Conservation (phyloP, 2,329 filamentous ascomycete species). For the Diaporthe aspalathi region DNA sequence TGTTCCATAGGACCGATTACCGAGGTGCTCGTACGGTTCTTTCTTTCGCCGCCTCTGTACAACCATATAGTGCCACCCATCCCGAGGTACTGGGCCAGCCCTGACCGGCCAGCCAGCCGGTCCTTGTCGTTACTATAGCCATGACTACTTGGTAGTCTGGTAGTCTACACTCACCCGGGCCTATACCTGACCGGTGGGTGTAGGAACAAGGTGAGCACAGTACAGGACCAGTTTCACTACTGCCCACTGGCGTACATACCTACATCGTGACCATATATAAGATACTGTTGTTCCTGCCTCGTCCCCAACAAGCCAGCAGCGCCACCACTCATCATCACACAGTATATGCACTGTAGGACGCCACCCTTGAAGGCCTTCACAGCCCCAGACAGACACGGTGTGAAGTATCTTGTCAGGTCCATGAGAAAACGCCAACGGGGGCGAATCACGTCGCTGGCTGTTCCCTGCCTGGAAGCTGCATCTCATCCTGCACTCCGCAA, state of each 20-base stretch:
- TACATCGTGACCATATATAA: neutral
- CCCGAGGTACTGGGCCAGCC: neutral
- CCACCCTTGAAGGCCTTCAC: neutral
- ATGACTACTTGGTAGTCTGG: too few relatives aligned
- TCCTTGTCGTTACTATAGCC: too few relatives aligned
- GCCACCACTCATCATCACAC: neutral
- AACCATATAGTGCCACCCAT: neutral
- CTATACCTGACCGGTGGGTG: slow-evolving; percentile 15
- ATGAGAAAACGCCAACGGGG: neutral
- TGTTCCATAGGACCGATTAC: slow-evolving; percentile 11
- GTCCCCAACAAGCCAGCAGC: neutral
- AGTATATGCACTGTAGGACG: neutral
- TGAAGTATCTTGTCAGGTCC: neutral
- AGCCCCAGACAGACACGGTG: slow-evolving; percentile 3
- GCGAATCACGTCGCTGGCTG: slow-evolving; percentile 16
- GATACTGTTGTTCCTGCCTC: neutral
- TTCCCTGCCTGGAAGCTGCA: slow-evolving; percentile 3
- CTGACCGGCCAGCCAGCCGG: neutral
- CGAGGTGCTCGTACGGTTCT: neutral
- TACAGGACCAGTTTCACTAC: neutral
- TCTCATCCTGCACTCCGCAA: slow-evolving; percentile 20
- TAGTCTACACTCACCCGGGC: neutral
- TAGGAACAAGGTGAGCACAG: neutral
- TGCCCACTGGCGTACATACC: neutral
- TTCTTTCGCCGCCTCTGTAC: neutral